These are phyloP conservation scores for Spizellomyces punctatus DNA, from an alignment of 192 early-diverging fungal species.

Conservation along the genomic window DNA sequence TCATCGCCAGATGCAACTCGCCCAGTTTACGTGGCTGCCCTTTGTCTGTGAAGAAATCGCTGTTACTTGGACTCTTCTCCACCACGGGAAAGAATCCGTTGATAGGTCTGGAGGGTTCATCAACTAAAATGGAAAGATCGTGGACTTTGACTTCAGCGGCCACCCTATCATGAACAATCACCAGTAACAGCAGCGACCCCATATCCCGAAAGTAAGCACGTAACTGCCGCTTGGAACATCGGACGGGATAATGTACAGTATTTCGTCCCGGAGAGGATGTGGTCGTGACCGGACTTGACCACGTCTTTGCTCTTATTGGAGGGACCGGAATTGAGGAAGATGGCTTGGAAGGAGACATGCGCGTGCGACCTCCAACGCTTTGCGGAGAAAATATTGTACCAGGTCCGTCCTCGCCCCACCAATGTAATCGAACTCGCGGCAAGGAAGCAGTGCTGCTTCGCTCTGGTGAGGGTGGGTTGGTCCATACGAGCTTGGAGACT, in stretches of 20 bases:
- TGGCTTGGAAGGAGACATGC: not conserved
- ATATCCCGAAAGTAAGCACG: conserved; percentile 41
- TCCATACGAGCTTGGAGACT: conserved; percentile 24
- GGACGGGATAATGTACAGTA: conserved; percentile 31
- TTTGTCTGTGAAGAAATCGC: too few relatives aligned
- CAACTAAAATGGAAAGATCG: conserved; percentile 17
- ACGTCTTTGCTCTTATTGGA: conserved; percentile 7
- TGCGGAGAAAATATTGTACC: conserved; percentile 15
- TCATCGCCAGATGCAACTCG: too few relatives aligned
- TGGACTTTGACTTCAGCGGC: conserved; percentile 11
- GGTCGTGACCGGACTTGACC: not conserved
- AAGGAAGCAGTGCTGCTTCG: not conserved
- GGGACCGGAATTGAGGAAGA: conserved; percentile 17
- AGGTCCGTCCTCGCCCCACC: conserved; percentile 37
- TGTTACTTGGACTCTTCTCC: too few relatives aligned
- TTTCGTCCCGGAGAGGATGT: conserved; percentile 8
- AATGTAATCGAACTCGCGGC: conserved; percentile 22
- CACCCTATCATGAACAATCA: conserved; percentile 11
- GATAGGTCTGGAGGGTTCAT: conserved; percentile 20
- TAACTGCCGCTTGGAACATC: conserved; percentile 35
- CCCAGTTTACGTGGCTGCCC: too few relatives aligned
- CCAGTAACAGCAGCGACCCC: conserved; percentile 28
- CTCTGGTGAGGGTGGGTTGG: not conserved
- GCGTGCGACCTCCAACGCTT: not conserved
- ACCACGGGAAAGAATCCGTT: conserved; percentile 37